Evolutionary conservation across 495 filamentous ascomycete species (phyloP).

Genomic region (Aspergillus funiculosus): DNA sequence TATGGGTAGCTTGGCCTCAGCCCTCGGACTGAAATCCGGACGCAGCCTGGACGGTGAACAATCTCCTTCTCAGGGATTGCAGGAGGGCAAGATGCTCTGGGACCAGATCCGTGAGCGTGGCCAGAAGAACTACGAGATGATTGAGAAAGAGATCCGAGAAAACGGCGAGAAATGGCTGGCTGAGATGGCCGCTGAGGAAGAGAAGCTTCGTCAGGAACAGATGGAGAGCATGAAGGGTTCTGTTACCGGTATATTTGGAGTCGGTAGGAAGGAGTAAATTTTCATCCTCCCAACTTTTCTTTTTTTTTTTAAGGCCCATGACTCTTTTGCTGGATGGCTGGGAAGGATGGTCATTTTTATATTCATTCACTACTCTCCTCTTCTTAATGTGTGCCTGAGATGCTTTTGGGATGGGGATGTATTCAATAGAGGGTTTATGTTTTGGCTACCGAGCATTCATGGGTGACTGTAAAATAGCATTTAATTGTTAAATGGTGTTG

Average conservation of each 20-base stretch:
- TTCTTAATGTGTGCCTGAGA: conserved; percentile 14
- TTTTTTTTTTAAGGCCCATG: too few species aligned
- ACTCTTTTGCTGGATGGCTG: neutral
- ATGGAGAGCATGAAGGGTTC: conserved; percentile 80
- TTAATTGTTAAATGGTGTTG: conserved; percentile 30
- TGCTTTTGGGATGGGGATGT: conserved; percentile 13
- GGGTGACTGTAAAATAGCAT: conserved; percentile 43
- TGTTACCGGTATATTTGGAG: conserved; percentile 52
- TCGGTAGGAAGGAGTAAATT: conserved; percentile 31
- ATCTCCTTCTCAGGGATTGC: conserved; percentile 63
- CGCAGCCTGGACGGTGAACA: conserved; percentile 59
- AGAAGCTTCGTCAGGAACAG: conserved; percentile 79
- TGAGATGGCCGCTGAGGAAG: conserved; percentile 79
- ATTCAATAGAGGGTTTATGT: conserved; percentile 18
- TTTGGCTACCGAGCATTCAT: conserved; percentile 18
- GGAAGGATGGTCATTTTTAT: neutral
- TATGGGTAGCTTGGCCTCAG: conserved; percentile 56
- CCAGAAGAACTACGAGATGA: conserved; percentile 77
- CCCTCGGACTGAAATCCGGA: conserved; percentile 67
- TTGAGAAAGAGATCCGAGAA: conserved; percentile 83
- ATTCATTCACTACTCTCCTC: conserved; percentile 5
- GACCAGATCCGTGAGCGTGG: conserved; percentile 89
- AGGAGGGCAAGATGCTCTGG: conserved; percentile 89
- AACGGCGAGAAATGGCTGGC: conserved; percentile 92
- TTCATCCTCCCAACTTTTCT: too few species aligned